Base-by-base conservation (phyloP, 352 stramenopile genomes). In the Sclerospora graminicola region DNA sequence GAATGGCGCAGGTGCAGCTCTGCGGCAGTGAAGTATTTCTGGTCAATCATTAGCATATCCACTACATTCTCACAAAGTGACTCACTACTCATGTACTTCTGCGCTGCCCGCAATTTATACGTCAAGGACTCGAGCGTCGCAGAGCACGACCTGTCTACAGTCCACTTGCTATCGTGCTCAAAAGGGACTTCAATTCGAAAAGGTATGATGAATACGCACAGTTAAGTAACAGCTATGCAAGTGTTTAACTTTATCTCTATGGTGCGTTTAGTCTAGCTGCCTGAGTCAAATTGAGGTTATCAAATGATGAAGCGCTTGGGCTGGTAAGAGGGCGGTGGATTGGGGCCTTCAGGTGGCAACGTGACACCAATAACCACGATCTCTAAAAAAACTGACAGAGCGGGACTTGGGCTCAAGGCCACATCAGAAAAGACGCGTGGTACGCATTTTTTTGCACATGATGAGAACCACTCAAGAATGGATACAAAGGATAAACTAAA, bases 211-310 rank as follows among this genome's bases (percentile, higher is more conserved):
- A n/a, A n/a, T n/a, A n/a, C 6, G 21, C 21, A 26, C 4, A 6
- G 6, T 6, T 26, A 26, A 26, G n/a, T n/a, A n/a, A n/a, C n/a
- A 26, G 21, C 21, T 26, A 26, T 26, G 21, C 21, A 6, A 26
- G 21, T 26, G 21, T 23, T 37, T 29, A 40, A 35, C 28, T 28
- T 23, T 33, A 15, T 28, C 23, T 15, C 16, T 20, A 30, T n/a
- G n/a, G n/a, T 51, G 9, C 45, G 42, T 54, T 37, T 79, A 62
- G 82, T 13, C n/a, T 84, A 69, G 72, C 57, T 84, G 28, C 69
- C 72, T 1, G 69, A 81, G 51, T 69, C 69, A n/a, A 84, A 84
- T 41, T 64, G 69, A 15, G n/a, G 69, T 20, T 82, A 74, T 51
- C 58, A 79, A 31, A 45, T 82, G 49, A 56, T 85, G 26, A 66